phyloP scores from a whole-genome alignment of 805 yeast genomes.

The Lipomyces spencermartinsiae region DNA sequence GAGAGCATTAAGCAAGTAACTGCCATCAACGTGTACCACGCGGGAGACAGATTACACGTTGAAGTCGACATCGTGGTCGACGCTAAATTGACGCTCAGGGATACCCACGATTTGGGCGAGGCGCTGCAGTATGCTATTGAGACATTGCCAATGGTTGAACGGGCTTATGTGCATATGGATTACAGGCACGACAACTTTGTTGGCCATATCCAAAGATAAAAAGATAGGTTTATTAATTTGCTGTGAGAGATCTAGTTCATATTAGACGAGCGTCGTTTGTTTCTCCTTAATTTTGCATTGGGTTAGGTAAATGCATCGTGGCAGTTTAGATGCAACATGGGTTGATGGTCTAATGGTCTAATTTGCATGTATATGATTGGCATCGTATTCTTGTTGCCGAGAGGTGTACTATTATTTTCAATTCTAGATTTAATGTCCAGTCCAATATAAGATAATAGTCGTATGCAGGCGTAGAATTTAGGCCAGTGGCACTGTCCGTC shows the following conservation, averaged over 20 bases:
- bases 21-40: conserved; percentile 64
- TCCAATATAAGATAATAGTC: background rate
- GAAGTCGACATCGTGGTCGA: conserved; percentile 67
- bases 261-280: background rate
- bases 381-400: too few species aligned
- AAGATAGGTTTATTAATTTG: conserved; percentile 39
- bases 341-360: too few species aligned
- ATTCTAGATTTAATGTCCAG: too few species aligned
- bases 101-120: conserved; percentile 71
- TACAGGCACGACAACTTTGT: conserved; percentile 49
- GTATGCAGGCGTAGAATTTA: background rate
- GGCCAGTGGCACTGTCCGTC: conserved; percentile 12
- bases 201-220: conserved; percentile 47
- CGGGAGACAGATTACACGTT: conserved; percentile 67
- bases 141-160: conserved; percentile 66
- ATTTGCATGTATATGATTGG: too few species aligned
- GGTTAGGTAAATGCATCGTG: too few species aligned
- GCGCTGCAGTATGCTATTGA: conserved; percentile 71
- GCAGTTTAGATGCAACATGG: too few species aligned
- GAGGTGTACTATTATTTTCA: background rate
- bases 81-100: conserved; percentile 55
- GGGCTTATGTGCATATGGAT: conserved; percentile 72
- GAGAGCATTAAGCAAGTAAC: conserved; percentile 62
- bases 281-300: background rate
- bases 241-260: background rate